Evolutionary conservation across 306 rosid genomes (phyloP), one percentile per base, ranked within the genome.

Genomic region (Clitoria ternatea): DNA sequence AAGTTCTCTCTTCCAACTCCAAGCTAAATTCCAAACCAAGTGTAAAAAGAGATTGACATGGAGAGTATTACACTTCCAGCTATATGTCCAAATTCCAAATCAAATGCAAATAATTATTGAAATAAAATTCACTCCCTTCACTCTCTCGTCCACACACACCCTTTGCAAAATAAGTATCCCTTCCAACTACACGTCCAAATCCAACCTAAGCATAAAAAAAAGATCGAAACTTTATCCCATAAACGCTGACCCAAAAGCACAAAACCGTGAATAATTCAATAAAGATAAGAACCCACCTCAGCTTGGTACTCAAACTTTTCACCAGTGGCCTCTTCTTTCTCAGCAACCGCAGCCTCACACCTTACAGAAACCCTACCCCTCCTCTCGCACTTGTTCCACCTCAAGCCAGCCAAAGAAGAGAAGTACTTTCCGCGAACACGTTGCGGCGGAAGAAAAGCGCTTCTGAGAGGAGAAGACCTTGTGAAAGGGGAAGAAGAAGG

Each of bases 271-370:
- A 44, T 14, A 2, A 12, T 15, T 23, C 19, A 1, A 36, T 18
- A 45, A 24, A 26, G 4, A 19, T 6, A 5, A 26, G 44, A 70
- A 27, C 75, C 62, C 80, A 95, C 99, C 96, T 95, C 99, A 3
- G 99, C 99, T 77, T 95, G 99, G 83, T 95, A 95, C 83, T 95
- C 93, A 27, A 81, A 91, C 82, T 87, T 88, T 72, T 95, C 99
- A 12, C 91, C 97, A 43, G 90, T 71, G n/a, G 88, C 86, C 55
- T 89, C 99, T 33, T 73, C 79, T 48, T 82, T 87, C 60, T 95
- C 97, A 0, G 96, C 97, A 10, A 95, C 96, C 10, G 88, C 90
- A 2, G 96, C 96, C 35, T 86, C 99, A 30, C 99, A 91, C 17
- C 91, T 85, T 1, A 94, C 88, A 1, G 82, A 32, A 32, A 86